phyloP scores from a whole-genome alignment of 2,329 filamentous ascomycete species.

The Madurella fahalii region DNA sequence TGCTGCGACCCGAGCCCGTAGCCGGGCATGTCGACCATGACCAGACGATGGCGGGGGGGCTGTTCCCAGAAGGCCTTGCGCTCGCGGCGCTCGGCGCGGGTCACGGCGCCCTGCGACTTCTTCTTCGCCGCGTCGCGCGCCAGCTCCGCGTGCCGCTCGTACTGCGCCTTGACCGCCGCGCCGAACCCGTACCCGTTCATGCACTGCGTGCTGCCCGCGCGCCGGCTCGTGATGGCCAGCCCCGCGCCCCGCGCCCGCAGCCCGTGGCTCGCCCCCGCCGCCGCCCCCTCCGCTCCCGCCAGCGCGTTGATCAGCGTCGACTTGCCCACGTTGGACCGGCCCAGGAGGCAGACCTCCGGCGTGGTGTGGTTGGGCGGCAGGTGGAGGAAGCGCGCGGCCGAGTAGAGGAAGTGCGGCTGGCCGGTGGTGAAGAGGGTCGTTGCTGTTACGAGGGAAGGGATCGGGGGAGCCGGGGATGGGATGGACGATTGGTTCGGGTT shows the following conservation, averaged over 20 bases:
- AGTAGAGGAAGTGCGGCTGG: conserved; percentile 45
- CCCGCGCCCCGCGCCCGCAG: conserved; percentile 40
- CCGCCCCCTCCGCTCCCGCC: conserved; percentile 42
- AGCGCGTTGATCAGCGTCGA: conserved; percentile 84
- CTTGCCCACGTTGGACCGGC: conserved; percentile 86
- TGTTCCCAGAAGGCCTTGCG: conserved; percentile 30
- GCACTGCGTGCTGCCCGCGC: conserved; percentile 50
- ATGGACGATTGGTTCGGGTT: conserved; percentile 20
- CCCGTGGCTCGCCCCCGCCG: conserved; percentile 29
- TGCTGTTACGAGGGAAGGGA: conserved; percentile 21
- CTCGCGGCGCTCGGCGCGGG: conserved; percentile 20
- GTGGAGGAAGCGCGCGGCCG: conserved; percentile 42
- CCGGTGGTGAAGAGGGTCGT: conserved; percentile 27
- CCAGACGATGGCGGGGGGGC: conserved; percentile 43
- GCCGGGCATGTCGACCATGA: conserved; percentile 41
- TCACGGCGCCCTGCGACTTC: neutral
- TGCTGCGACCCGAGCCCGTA: conserved; percentile 35
- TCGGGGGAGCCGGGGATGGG: conserved; percentile 16
- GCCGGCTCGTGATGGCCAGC: conserved; percentile 47
- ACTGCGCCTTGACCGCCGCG: conserved; percentile 30
- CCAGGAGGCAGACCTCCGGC: conserved; percentile 70
- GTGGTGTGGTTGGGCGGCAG: conserved; percentile 48
- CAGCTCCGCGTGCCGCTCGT: conserved; percentile 7
- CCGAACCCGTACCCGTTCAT: conserved; percentile 57
- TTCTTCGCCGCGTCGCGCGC: conserved; percentile 3